Base-by-base conservation (phyloP, 352 stramenopile species). In the Albugo laibachii region DNA sequence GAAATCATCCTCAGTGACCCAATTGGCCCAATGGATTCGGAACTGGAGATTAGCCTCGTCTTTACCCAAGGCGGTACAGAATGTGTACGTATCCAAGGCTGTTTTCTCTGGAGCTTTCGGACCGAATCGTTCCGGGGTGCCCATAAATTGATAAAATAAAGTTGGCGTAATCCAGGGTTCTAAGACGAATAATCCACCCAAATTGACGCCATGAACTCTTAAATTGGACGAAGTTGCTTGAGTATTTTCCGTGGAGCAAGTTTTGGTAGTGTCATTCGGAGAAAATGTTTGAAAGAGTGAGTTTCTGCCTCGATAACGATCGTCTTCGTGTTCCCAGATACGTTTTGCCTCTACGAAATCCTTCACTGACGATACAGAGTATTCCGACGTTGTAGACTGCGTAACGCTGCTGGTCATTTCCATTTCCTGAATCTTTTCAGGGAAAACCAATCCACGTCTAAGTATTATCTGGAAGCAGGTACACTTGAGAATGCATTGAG, bases 81-180 rank as follows among this genome's bases (percentile, higher is more conserved):
- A 97, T 8, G 72, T 93, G 63, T 94, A 92, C 49, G 67, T 80
- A 59, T 97, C 91, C 75, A 96, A 93, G 10, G 67, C 91, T 2
- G 75, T 89, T 41, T 81, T 84, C 46, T 84, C 66, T 0, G 70
- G 74, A 18, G 86, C 71, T 37, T 87, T 58, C 47, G 84, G 66
- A 4, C 68, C 69, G 43, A 66, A 82, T 35, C 65, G 64, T 45
- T 83, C 64, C 35, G 80, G 62, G 5, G 67, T 82, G 36, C 74
- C 71, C 11, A 97, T 49, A 63, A 97, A 97, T 56, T 97, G 89
- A 62, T 97, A 97, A 62, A 97, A 97, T 19, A 97, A 58, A 47
- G 65, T 82, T 20, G 92, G 93, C 16, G 88, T 97, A 56, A 97
- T 92, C 88, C 88, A 97, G 11, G 85, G 87, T 61, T 97, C 92